Percentiles rank a stretch among this genome's conserved stretches.
phyloP scores from a whole-genome alignment of 2,329 filamentous ascomycete genomes.

The Penicillium sp. region DNA sequence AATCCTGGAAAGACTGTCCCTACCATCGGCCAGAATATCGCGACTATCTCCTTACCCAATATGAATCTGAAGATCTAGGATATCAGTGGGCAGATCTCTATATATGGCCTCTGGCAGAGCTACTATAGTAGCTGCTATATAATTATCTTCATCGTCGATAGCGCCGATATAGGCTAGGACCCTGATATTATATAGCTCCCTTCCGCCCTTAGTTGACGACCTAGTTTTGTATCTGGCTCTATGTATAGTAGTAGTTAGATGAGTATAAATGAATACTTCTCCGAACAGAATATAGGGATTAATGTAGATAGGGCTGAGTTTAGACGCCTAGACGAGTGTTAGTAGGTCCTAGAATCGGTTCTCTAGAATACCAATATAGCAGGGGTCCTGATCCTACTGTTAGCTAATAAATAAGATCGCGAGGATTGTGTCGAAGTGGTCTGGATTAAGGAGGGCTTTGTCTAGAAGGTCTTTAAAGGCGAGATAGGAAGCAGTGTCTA shows the following conservation, averaged over 20 bases:
- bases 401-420: slow-evolving; percentile 96
- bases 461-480: slow-evolving; percentile 92
- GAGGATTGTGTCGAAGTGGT: slow-evolving; percentile 98
- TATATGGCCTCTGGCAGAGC: slow-evolving; percentile 89
- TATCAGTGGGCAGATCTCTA: slow-evolving; percentile 84
- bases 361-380: slow-evolving; percentile 82
- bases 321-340: slow-evolving; percentile 76
- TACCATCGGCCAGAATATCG: slow-evolving; percentile 95
- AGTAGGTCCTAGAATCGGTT: slow-evolving; percentile 83
- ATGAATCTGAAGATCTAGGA: slow-evolving; percentile 99
- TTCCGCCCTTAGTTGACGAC: slow-evolving; percentile 23
- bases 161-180: slow-evolving; percentile 80
- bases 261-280: slow-evolving; percentile 23
- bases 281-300: slow-evolving; percentile 37
- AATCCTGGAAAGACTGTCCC: slow-evolving; percentile 82
- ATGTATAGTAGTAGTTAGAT: slow-evolving; percentile 9
- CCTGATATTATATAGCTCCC: slow-evolving; percentile 61
- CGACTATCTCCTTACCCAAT: slow-evolving; percentile 82
- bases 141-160: slow-evolving; percentile 97
- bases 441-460: slow-evolving; percentile 91
- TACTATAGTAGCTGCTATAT: slow-evolving; percentile 94
- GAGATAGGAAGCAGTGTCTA: slow-evolving; percentile 81
- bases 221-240: slow-evolving; percentile 27
- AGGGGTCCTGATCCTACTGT: slow-evolving; percentile 83
- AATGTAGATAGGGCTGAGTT: slow-evolving; percentile 38